Evolutionary conservation across 1,139 yeast species (phyloP).

Genomic region (Wickerhamiella pararugosa): DNA sequence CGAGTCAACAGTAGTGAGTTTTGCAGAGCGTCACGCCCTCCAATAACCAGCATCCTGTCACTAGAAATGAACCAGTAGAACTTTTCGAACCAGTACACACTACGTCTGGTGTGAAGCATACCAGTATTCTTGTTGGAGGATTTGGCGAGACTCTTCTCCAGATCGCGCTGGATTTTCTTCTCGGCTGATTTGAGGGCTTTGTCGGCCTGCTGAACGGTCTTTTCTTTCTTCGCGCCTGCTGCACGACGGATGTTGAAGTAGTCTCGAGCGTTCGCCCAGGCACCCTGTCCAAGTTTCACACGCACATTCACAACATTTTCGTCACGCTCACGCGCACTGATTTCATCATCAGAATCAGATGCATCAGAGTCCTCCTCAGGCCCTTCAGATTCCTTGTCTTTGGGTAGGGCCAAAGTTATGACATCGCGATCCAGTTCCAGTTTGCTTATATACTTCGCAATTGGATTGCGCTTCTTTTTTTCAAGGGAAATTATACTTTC

Average conservation of each 20-base stretch:
- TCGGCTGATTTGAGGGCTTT: constrained; percentile 79
- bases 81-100: constrained; percentile 84
- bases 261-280: constrained; percentile 81
- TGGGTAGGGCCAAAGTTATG: constrained; percentile 45
- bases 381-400: constrained; percentile 29
- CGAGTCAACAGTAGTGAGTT: constrained; percentile 70
- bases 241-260: constrained; percentile 68
- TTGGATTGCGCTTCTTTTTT: constrained; percentile 45
- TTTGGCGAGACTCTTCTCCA: constrained; percentile 49
- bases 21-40: constrained; percentile 77
- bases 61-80: constrained; percentile 83
- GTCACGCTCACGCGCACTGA: constrained; percentile 34
- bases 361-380: constrained; percentile 15
- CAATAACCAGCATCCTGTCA: constrained; percentile 76
- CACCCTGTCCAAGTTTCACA: constrained; percentile 58
- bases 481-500: constrained; percentile 62
- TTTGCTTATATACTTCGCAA: constrained; percentile 55
- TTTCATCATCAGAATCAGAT: neutral
- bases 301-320: neutral
- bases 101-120: constrained; percentile 47
- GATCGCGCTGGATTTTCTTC: constrained; percentile 56
- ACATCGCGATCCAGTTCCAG: constrained; percentile 57
- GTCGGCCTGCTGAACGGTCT: constrained; percentile 65
- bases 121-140: constrained; percentile 29
- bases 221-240: constrained; percentile 65